Evolutionary conservation across 2,329 filamentous ascomycete species (phyloP).

Genomic region (Lecanicillium sp.): DNA sequence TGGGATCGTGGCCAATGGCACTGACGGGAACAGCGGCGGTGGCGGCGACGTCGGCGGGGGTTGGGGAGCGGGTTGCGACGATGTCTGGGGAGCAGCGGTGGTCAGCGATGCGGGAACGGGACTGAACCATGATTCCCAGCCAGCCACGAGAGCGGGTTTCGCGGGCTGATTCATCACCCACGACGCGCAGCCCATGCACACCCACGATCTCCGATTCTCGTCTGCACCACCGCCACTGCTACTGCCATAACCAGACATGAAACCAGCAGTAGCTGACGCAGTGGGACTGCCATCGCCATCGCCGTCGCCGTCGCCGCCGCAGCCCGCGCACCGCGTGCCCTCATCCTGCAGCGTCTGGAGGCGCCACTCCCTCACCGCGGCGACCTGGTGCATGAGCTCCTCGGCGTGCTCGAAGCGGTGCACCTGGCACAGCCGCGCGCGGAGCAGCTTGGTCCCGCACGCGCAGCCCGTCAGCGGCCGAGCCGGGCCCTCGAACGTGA

Average conservation of each 20-base stretch:
- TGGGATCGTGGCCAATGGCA: no score
- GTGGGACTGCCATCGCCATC: conserved; percentile 11
- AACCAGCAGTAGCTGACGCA: no score
- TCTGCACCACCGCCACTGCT: no score
- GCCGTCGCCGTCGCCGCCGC: conserved; percentile 16
- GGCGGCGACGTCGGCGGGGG: no score
- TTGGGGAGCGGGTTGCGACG: no score
- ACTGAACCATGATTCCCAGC: conserved; percentile 17
- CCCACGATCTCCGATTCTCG: conserved; percentile 20
- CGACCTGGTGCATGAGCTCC: conserved; percentile 19
- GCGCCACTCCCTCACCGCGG: conserved; percentile 24
- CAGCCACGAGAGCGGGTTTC: conserved; percentile 16
- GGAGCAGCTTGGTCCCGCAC: conserved; percentile 31
- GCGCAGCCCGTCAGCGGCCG: conserved; percentile 30
- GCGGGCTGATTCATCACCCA: conserved; percentile 25
- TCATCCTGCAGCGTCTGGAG: conserved; percentile 17
- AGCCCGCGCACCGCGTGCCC: conserved; percentile 26
- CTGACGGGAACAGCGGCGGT: no score
- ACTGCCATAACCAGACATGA: no score
- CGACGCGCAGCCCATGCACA: conserved; percentile 29
- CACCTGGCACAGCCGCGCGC: conserved; percentile 26
- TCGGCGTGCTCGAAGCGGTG: conserved; percentile 29
- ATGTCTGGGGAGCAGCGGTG: no score
- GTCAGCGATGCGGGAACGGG: not conserved
- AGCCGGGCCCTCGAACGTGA: conserved; percentile 3